Percentiles rank a stretch among this genome's conserved stretches.
phyloP scores from a whole-genome alignment of 192 early-diverging fungal species.

The Backusella macrospora region DNA sequence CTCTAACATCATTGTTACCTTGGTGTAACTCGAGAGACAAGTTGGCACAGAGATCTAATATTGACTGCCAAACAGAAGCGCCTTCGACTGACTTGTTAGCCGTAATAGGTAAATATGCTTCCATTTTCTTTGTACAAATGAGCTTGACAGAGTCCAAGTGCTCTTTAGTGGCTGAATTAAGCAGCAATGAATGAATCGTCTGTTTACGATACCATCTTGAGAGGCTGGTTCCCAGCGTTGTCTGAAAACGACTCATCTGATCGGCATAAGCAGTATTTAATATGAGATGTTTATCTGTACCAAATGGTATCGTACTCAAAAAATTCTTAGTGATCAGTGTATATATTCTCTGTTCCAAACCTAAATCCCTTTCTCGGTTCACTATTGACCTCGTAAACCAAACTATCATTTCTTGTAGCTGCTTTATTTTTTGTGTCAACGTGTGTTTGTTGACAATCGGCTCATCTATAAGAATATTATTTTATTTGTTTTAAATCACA shows the following conservation, averaged over 20 bases:
- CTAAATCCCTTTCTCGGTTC: slow-evolving; percentile 14
- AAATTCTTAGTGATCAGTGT: slow-evolving; percentile 25
- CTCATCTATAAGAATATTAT: background rate
- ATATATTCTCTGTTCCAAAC: slow-evolving; percentile 34
- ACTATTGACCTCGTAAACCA: slow-evolving; percentile 17
- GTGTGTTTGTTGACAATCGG: slow-evolving; percentile 23
- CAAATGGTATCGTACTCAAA: slow-evolving; percentile 41
- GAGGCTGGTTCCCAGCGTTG: slow-evolving; percentile 38
- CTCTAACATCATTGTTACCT: slow-evolving; percentile 38
- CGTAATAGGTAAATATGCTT: slow-evolving; percentile 17
- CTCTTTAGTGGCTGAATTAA: slow-evolving; percentile 42
- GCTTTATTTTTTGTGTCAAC: slow-evolving; percentile 18
- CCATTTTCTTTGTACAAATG: slow-evolving; percentile 12
- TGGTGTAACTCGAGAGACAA: slow-evolving; percentile 43
- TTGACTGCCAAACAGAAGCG: slow-evolving; percentile 21
- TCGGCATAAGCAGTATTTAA: slow-evolving; percentile 44
- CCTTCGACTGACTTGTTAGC: slow-evolving; percentile 8
- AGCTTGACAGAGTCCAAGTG: slow-evolving; percentile 31
- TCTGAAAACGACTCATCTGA: slow-evolving; percentile 41
- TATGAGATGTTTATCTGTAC: slow-evolving; percentile 36
- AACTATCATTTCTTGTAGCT: slow-evolving; percentile 17
- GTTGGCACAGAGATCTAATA: slow-evolving; percentile 28
- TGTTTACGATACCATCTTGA: slow-evolving; percentile 46
- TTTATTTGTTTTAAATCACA: background rate
- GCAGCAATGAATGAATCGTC: slow-evolving; percentile 39